A percentile compares a stretch with the other conserved stretches of the same genome.
These are phyloP conservation scores for Exophiala calicioides DNA, from an alignment of 2,329 filamentous ascomycete species.

Conservation along the genomic window DNA sequence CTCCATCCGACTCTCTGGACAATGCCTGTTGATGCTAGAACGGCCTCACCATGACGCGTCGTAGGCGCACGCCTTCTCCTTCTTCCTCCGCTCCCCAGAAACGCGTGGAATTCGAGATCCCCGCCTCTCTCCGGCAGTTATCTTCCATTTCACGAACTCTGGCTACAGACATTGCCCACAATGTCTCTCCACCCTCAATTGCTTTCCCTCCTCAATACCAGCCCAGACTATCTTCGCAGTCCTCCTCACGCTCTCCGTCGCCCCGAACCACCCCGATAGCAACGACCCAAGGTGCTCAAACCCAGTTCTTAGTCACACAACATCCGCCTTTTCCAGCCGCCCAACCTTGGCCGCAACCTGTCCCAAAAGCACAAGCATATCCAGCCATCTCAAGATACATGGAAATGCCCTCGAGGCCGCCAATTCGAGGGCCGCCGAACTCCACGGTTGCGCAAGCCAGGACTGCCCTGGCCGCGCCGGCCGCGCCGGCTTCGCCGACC, in stretches of 20 bases:
- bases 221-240: slow-evolving; percentile 13
- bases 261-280: neutral
- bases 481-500: neutral
- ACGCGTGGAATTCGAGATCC: slow-evolving; percentile 27
- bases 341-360: slow-evolving; percentile 14
- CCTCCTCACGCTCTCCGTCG: slow-evolving; percentile 6
- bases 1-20: slow-evolving; percentile 1
- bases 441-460: neutral
- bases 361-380: neutral
- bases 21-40: slow-evolving; percentile 3
- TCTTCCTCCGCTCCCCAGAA: slow-evolving; percentile 16
- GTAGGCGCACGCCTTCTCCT: slow-evolving; percentile 20
- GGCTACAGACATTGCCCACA: slow-evolving; percentile 15
- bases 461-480: too few relatives aligned
- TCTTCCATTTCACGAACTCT: slow-evolving; percentile 25
- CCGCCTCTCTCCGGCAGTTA: slow-evolving; percentile 26
- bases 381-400: neutral
- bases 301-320: slow-evolving; percentile 4
- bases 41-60: slow-evolving; percentile 22
- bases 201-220: slow-evolving; percentile 3
- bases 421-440: neutral
- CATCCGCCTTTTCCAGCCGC: slow-evolving; percentile 11
- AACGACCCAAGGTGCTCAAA: slow-evolving; percentile 1
- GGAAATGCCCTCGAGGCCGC: neutral
- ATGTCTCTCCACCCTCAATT: neutral